phyloP scores from a whole-genome alignment of 2,329 filamentous ascomycete species.

The Curvularia sp. region DNA sequence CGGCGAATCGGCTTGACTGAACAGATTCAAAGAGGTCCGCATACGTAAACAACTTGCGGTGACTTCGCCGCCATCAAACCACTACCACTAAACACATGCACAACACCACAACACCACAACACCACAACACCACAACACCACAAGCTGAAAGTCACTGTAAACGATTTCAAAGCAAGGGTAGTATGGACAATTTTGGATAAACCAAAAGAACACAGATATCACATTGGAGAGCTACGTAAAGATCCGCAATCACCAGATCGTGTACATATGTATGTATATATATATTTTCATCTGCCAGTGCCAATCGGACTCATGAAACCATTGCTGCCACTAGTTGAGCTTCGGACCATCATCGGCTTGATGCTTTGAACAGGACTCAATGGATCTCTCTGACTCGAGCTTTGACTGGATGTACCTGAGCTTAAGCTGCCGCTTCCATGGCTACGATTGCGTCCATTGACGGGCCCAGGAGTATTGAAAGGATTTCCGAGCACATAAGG shows the following conservation, averaged over 20 bases:
- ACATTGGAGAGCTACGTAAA: conserved; percentile 38
- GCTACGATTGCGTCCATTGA: conserved; percentile 53
- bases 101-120: too few relatives aligned
- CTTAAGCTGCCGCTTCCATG: conserved; percentile 58
- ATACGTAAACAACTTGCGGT: too few relatives aligned
- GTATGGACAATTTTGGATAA: background rate
- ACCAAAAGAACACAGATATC: conserved; percentile 35
- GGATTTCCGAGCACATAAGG: conserved; percentile 45
- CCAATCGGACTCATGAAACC: conserved; percentile 44
- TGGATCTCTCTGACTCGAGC: conserved; percentile 50
- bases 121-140: too few relatives aligned
- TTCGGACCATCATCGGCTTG: conserved; percentile 47
- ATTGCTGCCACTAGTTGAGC: conserved; percentile 40
- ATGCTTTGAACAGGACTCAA: conserved; percentile 47
- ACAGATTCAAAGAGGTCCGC: background rate
- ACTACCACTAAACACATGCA: background rate
- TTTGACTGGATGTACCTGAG: conserved; percentile 53
- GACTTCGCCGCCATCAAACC: too few relatives aligned
- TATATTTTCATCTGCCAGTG: conserved; percentile 34
- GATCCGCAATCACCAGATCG: conserved; percentile 26
- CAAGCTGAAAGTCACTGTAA: background rate
- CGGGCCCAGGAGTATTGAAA: conserved; percentile 50
- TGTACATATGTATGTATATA: conserved; percentile 6
- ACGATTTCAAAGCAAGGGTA: background rate
- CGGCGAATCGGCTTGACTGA: too few relatives aligned